A percentile compares a stretch with the other conserved stretches of the same genome.
These are phyloP conservation scores for Pseudogymnoascus verrucosus DNA, from an alignment of 2,329 filamentous ascomycete species.

Conservation along the genomic window DNA sequence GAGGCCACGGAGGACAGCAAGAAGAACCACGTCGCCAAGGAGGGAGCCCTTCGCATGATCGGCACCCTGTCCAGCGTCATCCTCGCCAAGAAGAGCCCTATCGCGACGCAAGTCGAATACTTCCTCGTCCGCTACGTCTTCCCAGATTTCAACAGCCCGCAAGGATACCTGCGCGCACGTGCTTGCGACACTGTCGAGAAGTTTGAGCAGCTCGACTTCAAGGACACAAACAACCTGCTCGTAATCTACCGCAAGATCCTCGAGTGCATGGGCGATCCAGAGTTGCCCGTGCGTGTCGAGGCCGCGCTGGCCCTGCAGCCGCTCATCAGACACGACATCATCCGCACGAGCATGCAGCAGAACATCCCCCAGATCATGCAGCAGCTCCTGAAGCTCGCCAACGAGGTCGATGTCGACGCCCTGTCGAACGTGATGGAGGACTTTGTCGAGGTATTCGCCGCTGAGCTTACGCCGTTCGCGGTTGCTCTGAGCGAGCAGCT, in stretches of 20 bases:
- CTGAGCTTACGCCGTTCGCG: slow-evolving; percentile 91
- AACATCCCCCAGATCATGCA: slow-evolving; percentile 99
- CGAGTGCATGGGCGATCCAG: slow-evolving; percentile 92
- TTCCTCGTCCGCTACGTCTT: slow-evolving; percentile 98
- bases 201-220: slow-evolving; percentile 95
- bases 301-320: slow-evolving; percentile 91
- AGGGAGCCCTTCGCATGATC: slow-evolving; percentile 94
- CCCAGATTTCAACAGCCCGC: slow-evolving; percentile 87
- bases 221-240: slow-evolving; percentile 90
- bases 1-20: slow-evolving; percentile 75
- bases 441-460: slow-evolving; percentile 97
- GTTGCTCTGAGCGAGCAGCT: slow-evolving; percentile 94
- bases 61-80: slow-evolving; percentile 91
- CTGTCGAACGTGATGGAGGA: slow-evolving; percentile 99
- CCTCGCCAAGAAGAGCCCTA: slow-evolving; percentile 94
- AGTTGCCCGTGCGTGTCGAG: slow-evolving; percentile 86
- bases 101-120: slow-evolving; percentile 95
- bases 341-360: slow-evolving; percentile 90
- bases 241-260: slow-evolving; percentile 95
- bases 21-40: slow-evolving; percentile 92
- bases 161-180: slow-evolving; percentile 86
- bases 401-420: slow-evolving; percentile 95
- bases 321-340: slow-evolving; percentile 89
- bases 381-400: slow-evolving; percentile 90
- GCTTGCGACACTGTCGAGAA: slow-evolving; percentile 98